Evolutionary conservation across 129 eudicot genomes (phyloP).

Genomic region (Helichrysum umbraculigerum): DNA sequence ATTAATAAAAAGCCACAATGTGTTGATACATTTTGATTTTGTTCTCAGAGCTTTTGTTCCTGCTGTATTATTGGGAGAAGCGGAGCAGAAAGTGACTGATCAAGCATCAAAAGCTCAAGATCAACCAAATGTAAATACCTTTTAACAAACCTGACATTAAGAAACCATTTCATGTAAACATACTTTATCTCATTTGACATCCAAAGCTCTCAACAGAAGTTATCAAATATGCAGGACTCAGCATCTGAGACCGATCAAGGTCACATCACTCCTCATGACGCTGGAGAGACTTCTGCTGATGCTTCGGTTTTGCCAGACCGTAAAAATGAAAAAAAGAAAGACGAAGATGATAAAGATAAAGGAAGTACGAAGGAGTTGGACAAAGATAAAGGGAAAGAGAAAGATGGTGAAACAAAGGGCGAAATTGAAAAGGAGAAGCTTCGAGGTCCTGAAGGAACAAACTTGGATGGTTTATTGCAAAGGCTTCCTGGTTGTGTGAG

Average conservation of each 20-base stretch:
- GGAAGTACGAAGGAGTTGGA: constrained; percentile 51
- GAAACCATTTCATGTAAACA: background rate
- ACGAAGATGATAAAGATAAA: constrained; percentile 68
- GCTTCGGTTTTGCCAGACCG: constrained; percentile 49
- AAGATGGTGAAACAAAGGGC: constrained; percentile 60
- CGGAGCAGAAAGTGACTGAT: constrained; percentile 73
- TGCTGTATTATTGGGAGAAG: constrained; percentile 90
- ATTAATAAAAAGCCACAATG: background rate
- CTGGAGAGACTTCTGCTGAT: constrained; percentile 54
- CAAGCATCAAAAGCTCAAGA: constrained; percentile 75
- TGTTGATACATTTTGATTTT: constrained; percentile 20
- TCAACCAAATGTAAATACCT: constrained; percentile 53
- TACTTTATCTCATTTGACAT: constrained; percentile 2
- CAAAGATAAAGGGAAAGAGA: constrained; percentile 75
- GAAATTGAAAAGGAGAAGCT: constrained; percentile 81
- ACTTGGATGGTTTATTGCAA: constrained; percentile 81
- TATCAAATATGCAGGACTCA: constrained; percentile 47
- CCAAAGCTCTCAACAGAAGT: background rate
- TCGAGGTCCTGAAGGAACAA: constrained; percentile 93
- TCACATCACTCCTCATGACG: constrained; percentile 49
- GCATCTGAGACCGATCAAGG: constrained; percentile 65
- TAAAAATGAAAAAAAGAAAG: constrained; percentile 65
- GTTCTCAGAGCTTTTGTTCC: constrained; percentile 91
- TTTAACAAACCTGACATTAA: background rate
- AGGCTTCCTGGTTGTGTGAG: constrained; percentile 95